Evolutionary conservation across 495 filamentous ascomycete species (phyloP).

Genomic region (Podospora pseudocomata): DNA sequence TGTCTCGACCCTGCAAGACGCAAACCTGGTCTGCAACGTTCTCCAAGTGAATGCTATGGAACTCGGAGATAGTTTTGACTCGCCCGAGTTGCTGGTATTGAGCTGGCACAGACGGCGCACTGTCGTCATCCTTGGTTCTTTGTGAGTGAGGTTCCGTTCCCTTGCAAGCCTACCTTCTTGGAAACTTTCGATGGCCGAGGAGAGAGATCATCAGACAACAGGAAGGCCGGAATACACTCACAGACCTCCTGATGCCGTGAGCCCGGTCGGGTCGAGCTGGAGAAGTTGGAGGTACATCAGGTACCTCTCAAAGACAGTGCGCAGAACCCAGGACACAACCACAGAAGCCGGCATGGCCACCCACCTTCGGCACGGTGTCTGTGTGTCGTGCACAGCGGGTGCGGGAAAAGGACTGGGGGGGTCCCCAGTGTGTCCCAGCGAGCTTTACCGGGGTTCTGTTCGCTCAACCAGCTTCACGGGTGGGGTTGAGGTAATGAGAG

Average conservation of each 20-base stretch:
- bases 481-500: constrained; percentile 9
- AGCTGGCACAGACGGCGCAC: background rate
- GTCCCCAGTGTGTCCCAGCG: background rate
- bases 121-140: background rate
- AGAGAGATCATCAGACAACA: background rate
- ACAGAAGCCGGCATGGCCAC: constrained; percentile 5
- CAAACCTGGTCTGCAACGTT: background rate
- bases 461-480: constrained; percentile 6
- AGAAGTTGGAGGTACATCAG: background rate
- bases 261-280: background rate
- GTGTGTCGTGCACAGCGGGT: constrained; percentile 7
- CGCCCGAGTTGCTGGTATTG: background rate
- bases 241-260: background rate
- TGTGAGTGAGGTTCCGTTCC: background rate
- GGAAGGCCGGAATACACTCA: background rate
- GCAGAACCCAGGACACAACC: background rate
- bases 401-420: constrained; percentile 4
- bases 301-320: constrained; percentile 2
- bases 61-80: background rate
- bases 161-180: too few relatives aligned
- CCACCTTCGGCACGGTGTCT: constrained; percentile 5
- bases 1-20: background rate
- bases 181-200: too few relatives aligned
- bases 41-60: too few relatives aligned
- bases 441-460: constrained; percentile 1